A percentile compares a stretch with the other conserved stretches of the same genome.
These are phyloP conservation scores for Durio zibethinus DNA, from an alignment of 345 rosid genomes.

Conservation along the genomic window DNA sequence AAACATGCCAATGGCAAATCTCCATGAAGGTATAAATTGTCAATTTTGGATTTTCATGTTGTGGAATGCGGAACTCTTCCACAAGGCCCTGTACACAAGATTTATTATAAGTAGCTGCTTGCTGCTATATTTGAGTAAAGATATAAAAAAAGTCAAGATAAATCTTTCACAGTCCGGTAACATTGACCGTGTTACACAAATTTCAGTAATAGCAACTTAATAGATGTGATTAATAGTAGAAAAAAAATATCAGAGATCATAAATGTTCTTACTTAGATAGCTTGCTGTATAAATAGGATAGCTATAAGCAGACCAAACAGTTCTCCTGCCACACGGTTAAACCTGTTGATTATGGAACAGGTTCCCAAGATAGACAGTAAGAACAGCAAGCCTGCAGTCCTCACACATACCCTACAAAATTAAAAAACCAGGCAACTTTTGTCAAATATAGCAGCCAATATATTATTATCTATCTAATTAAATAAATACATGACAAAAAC, in stretches of 20 bases:
- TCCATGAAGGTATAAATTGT: conserved; percentile 69
- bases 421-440: conserved; percentile 9
- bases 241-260: neutral
- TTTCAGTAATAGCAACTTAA: neutral
- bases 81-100: conserved; percentile 59
- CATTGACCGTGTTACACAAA: neutral
- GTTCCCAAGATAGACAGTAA: conserved; percentile 83
- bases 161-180: neutral
- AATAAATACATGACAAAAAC: neutral
- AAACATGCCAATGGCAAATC: conserved; percentile 96
- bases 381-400: conserved; percentile 87
- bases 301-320: conserved; percentile 95
- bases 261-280: conserved; percentile 63
- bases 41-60: conserved; percentile 49
- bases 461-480: neutral
- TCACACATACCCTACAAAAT: conserved; percentile 78
- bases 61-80: conserved; percentile 79
- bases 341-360: conserved; percentile 92
- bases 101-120: neutral
- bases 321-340: conserved; percentile 93
- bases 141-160: neutral
- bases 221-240: neutral
- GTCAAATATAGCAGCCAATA: conserved; percentile 2
- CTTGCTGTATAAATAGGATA: conserved; percentile 98
- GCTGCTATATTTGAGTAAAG: neutral